Base-by-base conservation (phyloP, 1,284 basidiomycete species). In the Ceratobasidium sp. region DNA sequence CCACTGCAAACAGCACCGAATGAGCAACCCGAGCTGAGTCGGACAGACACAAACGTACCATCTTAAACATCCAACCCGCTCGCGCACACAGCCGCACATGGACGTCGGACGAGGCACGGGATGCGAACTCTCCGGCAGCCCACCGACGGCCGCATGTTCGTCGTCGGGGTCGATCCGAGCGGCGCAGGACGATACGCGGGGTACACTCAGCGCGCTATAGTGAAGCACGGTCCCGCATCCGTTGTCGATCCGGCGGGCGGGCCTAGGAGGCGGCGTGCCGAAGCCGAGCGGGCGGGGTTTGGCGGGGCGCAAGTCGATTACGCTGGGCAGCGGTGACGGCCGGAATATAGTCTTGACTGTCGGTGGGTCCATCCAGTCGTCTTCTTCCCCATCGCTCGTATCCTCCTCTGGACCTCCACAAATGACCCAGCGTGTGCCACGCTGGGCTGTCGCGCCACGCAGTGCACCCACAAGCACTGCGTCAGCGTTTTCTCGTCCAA, bases 121-220 rank as follows among this genome's bases (percentile, higher is more conserved):
- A 37, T 69, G 43, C 2, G 66, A 41, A 19, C n/a, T 22, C 41
- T 69, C 66, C n/a, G 66, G 66, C n/a, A 69, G 39, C 8, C 22
- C 2, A 37, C 66, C 66, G 14, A 69, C 48, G 27, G 53, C 39
- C 24, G 66, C 66, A 27, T 51, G 16, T 7, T 69, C 66, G 53
- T 69, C 66, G 13, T 69, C 66, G 6, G 66, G 66, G 11, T 69
- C 66, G 27, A 69, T 69, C 24, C 51, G 66, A 24, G 66, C 66
- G 14, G 66, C 66, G 39, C 66, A 56, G 27, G 66, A 69, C 31
- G 37, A 53, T 11, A 69, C 53, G 6, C 66, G 66, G 37, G 66
- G 66, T 14, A 69, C 66, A 41, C 53, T 69, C 9, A 69, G 66
- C 3, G 53, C 66, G 22, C 24, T 27, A 39, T 69, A 58, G 39